These are phyloP conservation scores for Ceratocystis cacaofunesta DNA, from an alignment of 2,329 filamentous ascomycete species.

Conservation along the genomic window DNA sequence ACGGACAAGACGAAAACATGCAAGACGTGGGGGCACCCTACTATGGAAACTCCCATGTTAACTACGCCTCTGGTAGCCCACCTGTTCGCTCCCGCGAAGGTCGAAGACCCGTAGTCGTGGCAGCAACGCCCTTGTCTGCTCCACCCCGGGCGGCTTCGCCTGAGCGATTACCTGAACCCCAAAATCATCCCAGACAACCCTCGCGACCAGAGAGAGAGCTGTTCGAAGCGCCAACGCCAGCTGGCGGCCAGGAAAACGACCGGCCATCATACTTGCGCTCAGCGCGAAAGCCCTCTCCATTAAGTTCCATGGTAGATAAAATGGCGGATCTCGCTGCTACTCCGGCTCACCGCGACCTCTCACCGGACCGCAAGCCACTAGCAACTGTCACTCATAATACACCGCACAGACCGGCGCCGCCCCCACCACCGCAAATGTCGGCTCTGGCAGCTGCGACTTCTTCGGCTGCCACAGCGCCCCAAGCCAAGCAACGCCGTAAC, in stretches of 20 bases:
- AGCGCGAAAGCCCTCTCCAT: conserved; percentile 8
- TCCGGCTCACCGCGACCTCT: conserved; percentile 21
- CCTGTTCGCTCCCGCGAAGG: conserved; percentile 30
- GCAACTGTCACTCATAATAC: conserved; percentile 47
- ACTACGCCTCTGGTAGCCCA: conserved; percentile 45
- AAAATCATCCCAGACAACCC: conserved; percentile 18
- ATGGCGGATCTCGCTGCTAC: conserved; percentile 7
- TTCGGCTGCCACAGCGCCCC: conserved; percentile 27
- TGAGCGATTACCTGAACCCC: conserved; percentile 21
- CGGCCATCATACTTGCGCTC: conserved; percentile 49
- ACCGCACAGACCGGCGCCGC: conserved; percentile 61
- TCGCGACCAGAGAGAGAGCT: neutral
- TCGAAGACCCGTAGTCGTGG: conserved; percentile 17
- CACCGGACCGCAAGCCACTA: conserved; percentile 43
- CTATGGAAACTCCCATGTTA: conserved; percentile 26
- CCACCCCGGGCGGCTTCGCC: conserved; percentile 39
- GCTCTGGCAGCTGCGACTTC: conserved; percentile 84
- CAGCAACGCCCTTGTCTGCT: conserved; percentile 36
- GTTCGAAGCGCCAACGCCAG: conserved; percentile 24
- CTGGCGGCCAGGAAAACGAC: conserved; percentile 75
- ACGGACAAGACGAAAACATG: conserved; percentile 17
- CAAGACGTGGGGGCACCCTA: conserved; percentile 31
- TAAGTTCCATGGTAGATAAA: conserved; percentile 9
- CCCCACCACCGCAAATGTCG: conserved; percentile 90
- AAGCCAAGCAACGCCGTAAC: conserved; percentile 61